Base-by-base conservation (phyloP, 2,329 filamentous ascomycete genomes). In the Sclerotinia minor region DNA sequence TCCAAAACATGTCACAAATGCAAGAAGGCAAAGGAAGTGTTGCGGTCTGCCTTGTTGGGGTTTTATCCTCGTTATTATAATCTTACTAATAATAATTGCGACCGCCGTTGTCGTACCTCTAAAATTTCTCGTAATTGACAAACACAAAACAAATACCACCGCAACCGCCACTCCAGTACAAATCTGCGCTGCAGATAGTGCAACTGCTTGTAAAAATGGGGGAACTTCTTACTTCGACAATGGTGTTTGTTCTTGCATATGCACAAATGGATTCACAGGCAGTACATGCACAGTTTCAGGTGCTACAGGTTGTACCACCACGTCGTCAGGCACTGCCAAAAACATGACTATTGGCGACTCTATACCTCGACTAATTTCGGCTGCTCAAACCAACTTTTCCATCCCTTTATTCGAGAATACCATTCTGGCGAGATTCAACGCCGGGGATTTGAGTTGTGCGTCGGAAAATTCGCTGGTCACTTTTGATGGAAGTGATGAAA, bases 381-480 rank as follows among this genome's bases (percentile, higher is more conserved):
- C 84, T 57, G 86, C 90, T 0, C 79, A 86, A 69, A 76, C 79
- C 29, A 90, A 92, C 72, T 98, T 92, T 79, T 89, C 88, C 3
- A 85, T 99, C 57, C 86, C 91, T 0, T 84, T 99, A 0, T 87
- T 90, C 55, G 83, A 86, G 5, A 86, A 86, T 0, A 83, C 83
- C 9, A 85, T 98, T 64, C 80, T 97, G 67, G 87, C 89, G 1
- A 85, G 92, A 59, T 92, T 98, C 78, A 94, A 90, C 74, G 80
- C 84, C 7, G 86, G 85, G 44, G 90, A 90, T 71, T 81, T 97
- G 21, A 93, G 91, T 66, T 99, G 95, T 78, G 87, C 87, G 11
- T 87, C 89, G 0, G 90, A 97, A 77, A 98, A 98, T 74, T 89
- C 92, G 0, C 83, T 99, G 5, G 89, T 98, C 21, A 92, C 91